A percentile compares a stretch with the other conserved stretches of the same genome.
Evolutionary conservation across 129 eudicot species (phyloP).

Genomic region (Daucus carota): DH1_v3.0 NC_030382.2:51039501-51040000

Average conservation of each 20-base stretch:
- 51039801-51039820: conserved; percentile 21
- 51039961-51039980: conserved; percentile 84
- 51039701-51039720: conserved; percentile 26
- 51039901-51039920: conserved; percentile 93
- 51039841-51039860: conserved; percentile 52
- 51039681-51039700: no score
- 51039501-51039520: no score
- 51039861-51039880: conserved; percentile 59
- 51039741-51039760: conserved; percentile 29
- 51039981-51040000: conserved; percentile 56
- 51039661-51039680: no score
- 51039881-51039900: conserved; percentile 66
- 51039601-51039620: background rate
- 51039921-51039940: conserved; percentile 45
- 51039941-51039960: conserved; percentile 70
- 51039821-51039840: conserved; percentile 36
- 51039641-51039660: conserved; percentile 7
- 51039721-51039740: conserved; percentile 28
- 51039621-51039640: background rate
- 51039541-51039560: no score
- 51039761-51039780: conserved; percentile 31
- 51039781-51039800: conserved; percentile 11
- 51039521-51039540: no score
- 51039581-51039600: no score
- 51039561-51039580: no score